Percentiles rank a stretch among this genome's conserved stretches.
These are phyloP conservation scores for Pelargonium citronellum DNA, from an alignment of 441 rosid species.

Conservation along the genomic window DNA sequence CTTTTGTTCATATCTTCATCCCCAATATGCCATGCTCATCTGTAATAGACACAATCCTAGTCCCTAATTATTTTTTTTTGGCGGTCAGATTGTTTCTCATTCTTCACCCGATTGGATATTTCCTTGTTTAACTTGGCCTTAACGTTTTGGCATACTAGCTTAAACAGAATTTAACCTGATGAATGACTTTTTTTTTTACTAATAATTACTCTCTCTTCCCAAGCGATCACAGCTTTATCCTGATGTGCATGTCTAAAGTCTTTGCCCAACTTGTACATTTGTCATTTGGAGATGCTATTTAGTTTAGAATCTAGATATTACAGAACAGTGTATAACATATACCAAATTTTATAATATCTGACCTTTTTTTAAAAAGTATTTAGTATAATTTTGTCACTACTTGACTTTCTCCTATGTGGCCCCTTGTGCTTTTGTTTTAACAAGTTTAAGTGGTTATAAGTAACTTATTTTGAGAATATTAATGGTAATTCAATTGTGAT, in stretches of 20 bases:
- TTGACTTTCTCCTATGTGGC: too few species aligned
- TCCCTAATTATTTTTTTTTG: slow-evolving; percentile 7
- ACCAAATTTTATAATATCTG: not conserved
- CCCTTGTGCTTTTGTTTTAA: too few species aligned
- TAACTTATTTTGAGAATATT: too few species aligned
- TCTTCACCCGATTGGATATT: not conserved
- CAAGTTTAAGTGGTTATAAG: too few species aligned
- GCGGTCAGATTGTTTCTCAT: not conserved
- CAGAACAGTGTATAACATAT: slow-evolving; percentile 4
- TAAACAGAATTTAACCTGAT: not conserved
- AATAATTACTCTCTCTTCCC: not conserved
- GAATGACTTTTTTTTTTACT: not conserved
- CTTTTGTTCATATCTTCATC: not conserved
- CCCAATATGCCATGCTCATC: not conserved
- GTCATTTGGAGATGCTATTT: slow-evolving; percentile 3
- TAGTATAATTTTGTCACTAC: too few species aligned
- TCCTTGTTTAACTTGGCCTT: slow-evolving; percentile 5
- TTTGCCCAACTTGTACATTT: too few species aligned
- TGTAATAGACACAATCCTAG: not conserved
- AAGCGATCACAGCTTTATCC: not conserved
- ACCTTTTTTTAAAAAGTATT: too few species aligned
- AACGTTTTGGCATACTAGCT: not conserved
- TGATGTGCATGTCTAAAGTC: not conserved
- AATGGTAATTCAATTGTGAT: too few species aligned
- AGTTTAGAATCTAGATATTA: slow-evolving; percentile 5